Evolutionary conservation across 805 yeast genomes (phyloP), one percentile per base, ranked within the genome.

Genomic region (Starmerella ratchasimensis): DNA sequence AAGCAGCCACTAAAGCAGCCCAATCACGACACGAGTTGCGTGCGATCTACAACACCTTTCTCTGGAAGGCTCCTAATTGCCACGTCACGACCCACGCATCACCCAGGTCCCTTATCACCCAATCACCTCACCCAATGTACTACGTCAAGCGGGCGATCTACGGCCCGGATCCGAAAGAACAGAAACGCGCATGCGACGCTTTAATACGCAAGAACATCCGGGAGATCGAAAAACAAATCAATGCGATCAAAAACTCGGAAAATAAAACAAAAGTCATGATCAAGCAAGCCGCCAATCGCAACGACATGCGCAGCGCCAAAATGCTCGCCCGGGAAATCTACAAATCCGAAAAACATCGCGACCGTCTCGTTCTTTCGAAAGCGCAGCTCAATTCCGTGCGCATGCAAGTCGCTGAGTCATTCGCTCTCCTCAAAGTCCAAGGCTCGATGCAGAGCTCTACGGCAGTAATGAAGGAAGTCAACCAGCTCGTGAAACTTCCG

Each of bases 161-260:
- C 79, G 98, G 98, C 0, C 96, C 97, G 0, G 95, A 86, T 54
- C 95, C 96, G 29, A 77, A 78, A 52, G 97, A 60, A 46, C 73
- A 65, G 72, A 74, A 72, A 67, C 62, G 90, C 39, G 78, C 74
- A 48, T 80, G 93, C 49, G 86, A 80, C 52, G 65, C 72, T 27
- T 67, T 83, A 16, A 68, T 88, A 29, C 75, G 97, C 41, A 80
- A 78, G 60, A 90, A 86, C 58, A 75, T 76, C 44, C 67, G 97
- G 32, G 86, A 79, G 52, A 60, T 88, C 26, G 96, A 90, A 46
- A 69, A 84, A 49, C 83, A 83, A 42, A 63, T 90, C 35, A 64
- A 65, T 38, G 73, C 69, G 22, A 61, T 88, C 34, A 63, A 61
- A 31, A 67, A 67, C 20, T 53, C 73, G 33, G 81, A 80, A 55